Evolutionary conservation across 2,329 filamentous ascomycete genomes (phyloP).

Genomic region (Amesomyces nigricolor): DNA sequence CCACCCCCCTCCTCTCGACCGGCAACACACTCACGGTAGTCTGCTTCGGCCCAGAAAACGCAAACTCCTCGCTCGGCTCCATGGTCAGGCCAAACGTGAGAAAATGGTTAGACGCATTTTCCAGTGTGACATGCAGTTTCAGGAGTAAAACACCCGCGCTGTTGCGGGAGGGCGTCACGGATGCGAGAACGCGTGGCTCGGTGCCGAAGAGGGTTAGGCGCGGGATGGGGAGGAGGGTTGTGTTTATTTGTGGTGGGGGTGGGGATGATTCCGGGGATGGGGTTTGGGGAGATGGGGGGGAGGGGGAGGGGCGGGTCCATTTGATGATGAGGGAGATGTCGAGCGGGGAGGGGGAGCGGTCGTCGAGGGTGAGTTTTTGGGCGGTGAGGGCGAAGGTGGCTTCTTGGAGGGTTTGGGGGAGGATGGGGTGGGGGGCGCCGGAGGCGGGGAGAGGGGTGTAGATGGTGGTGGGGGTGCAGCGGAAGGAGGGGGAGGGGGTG

Average conservation of each 20-base stretch:
- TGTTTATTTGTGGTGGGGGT: constrained; percentile 41
- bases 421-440: constrained; percentile 45
- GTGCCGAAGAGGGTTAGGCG: constrained; percentile 73
- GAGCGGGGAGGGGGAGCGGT: constrained; percentile 67
- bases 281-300: constrained; percentile 5
- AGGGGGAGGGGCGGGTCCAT: constrained; percentile 58
- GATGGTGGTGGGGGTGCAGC: constrained; percentile 49
- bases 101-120: constrained; percentile 93
- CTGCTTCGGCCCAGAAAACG: constrained; percentile 83
- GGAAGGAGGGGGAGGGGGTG: constrained; percentile 27
- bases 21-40: constrained; percentile 76
- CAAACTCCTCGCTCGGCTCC: constrained; percentile 89
- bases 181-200: constrained; percentile 78
- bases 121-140: constrained; percentile 59
- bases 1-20: constrained; percentile 66
- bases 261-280: constrained; percentile 10
- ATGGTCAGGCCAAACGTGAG: constrained; percentile 87
- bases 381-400: constrained; percentile 67
- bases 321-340: constrained; percentile 69
- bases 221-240: constrained; percentile 68
- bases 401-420: constrained; percentile 61
- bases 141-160: constrained; percentile 30
- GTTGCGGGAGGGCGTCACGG: constrained; percentile 40
- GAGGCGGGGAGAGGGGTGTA: constrained; percentile 28
- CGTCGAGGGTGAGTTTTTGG: constrained; percentile 74